Base-by-base conservation (phyloP, 139 green algal species). In the Coccomyxa sp. region DNA sequence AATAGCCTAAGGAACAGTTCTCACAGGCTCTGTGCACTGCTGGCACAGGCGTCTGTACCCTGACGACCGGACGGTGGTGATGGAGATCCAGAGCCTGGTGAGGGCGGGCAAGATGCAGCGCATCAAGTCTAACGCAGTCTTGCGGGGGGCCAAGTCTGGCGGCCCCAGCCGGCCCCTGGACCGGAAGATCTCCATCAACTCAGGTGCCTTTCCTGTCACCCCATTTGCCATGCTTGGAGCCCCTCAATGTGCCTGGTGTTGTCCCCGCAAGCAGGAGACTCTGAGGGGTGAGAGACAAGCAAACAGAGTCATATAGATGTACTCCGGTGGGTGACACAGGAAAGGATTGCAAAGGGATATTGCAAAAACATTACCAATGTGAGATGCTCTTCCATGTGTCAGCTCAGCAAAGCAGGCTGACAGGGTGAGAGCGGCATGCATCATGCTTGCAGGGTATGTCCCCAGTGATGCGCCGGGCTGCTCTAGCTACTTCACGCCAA, bases 31-130 rank as follows among this genome's bases (percentile, higher is more conserved):
- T 70, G 37, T n/a, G 16, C 16, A 38, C 27, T 31, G 41, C 16
- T 24, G 22, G 1, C 75, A 80, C 83, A 89, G 88, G 75, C 81
- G 83, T 39, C 31, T 91, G 68, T 40, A 14, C 7, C 89, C 89
- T 0, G 79, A 76, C 27, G 78, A 83, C 70, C 84, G 89, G 76
- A 78, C 85, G 50, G 39, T 93, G 5, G 78, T 93, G 31, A 82
- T 86, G 73, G 89, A 93, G 85, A 84, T 91, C 55, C 50, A 81
- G 40, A 44, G 50, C 70, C n/a, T 34, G 40, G 75, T 82, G 68
- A 58, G 44, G 55, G 31, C 18, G 8, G 55, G 72, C 31, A 37
- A 78, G 27, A 39, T 82, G 44, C 24, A 39, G 24, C 24, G 71
- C 29, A 33, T 58, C 4, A 82, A 73, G 37, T 68, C 55, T 16